A percentile compares a stretch with the other conserved stretches of the same genome.
These are phyloP conservation scores for Pythium graminicola DNA, from an alignment of 352 stramenopile genomes.

Conservation along the genomic window DNA sequence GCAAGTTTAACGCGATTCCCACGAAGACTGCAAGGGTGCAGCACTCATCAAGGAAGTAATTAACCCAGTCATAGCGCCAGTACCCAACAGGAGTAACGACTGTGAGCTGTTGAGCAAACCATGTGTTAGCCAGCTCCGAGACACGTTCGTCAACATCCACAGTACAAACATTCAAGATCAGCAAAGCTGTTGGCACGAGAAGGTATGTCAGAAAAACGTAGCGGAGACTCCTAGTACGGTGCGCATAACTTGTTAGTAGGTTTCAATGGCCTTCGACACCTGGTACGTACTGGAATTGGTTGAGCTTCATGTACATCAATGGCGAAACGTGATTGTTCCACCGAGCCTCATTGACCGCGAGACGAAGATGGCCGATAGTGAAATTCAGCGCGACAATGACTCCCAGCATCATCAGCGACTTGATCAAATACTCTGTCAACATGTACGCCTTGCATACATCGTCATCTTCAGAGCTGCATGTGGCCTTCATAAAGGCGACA, in stretches of 20 bases:
- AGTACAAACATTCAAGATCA: slow-evolving; percentile 45
- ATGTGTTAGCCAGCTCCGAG: no score
- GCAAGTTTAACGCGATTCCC: slow-evolving; percentile 35
- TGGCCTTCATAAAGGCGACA: slow-evolving; percentile 38
- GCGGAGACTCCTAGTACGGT: slow-evolving; percentile 39
- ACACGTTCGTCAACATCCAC: no score
- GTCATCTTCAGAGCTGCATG: slow-evolving; percentile 32
- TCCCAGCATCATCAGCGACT: slow-evolving; percentile 57
- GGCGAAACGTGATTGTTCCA: slow-evolving; percentile 57
- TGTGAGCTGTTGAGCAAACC: slow-evolving; percentile 27
- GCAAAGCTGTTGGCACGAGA: slow-evolving; percentile 42
- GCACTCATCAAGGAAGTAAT: slow-evolving; percentile 39
- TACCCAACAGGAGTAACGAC: slow-evolving; percentile 47
- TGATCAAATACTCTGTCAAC: slow-evolving; percentile 58
- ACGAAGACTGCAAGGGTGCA: slow-evolving; percentile 40
- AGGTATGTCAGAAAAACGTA: slow-evolving; percentile 51
- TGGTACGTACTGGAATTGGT: slow-evolving; percentile 49
- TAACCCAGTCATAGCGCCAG: slow-evolving; percentile 61
- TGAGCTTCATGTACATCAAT: slow-evolving; percentile 63
- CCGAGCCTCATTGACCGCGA: slow-evolving; percentile 37
- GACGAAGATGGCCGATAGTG: slow-evolving; percentile 46
- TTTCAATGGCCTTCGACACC: neutral
- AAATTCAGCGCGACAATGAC: slow-evolving; percentile 68
- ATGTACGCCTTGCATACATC: slow-evolving; percentile 53
- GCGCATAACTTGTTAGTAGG: neutral